Evolutionary conservation across 1,284 basidiomycete species (phyloP).

Genomic region (Leccinum cinnamomeum): DNA sequence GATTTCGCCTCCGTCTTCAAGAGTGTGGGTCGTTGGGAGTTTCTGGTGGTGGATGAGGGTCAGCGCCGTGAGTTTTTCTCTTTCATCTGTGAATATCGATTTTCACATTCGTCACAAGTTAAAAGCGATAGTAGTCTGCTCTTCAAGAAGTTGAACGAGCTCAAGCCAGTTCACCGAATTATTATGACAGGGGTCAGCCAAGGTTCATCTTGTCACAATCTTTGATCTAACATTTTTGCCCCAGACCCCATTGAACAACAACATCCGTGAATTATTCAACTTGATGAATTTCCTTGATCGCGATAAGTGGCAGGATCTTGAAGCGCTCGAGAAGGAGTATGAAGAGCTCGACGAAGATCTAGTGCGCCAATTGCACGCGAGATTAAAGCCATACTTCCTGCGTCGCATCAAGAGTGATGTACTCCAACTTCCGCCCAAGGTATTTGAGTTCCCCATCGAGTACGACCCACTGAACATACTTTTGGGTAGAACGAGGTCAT

Average conservation of each 20-base stretch:
- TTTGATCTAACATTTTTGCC: constrained; percentile 4
- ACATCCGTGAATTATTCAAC: constrained; percentile 92
- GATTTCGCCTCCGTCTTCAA: constrained; percentile 80
- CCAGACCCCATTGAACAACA: constrained; percentile 95
- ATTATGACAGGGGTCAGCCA: constrained; percentile 81
- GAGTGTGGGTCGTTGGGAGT: constrained; percentile 86
- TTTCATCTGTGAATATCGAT: background rate
- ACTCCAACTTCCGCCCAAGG: constrained; percentile 93
- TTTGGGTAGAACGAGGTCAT: constrained; percentile 77
- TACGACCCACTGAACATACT: constrained; percentile 11
- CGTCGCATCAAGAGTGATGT: constrained; percentile 93
- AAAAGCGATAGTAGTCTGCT: constrained; percentile 81
- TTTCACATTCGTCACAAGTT: constrained; percentile 45
- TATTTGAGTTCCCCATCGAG: constrained; percentile 33
- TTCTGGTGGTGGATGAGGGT: constrained; percentile 90
- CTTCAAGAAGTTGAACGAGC: constrained; percentile 80
- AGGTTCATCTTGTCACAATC: constrained; percentile 19
- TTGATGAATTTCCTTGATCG: constrained; percentile 93
- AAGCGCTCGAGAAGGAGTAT: constrained; percentile 68
- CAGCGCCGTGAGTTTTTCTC: constrained; percentile 68
- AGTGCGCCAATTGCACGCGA: constrained; percentile 74
- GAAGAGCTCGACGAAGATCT: constrained; percentile 74
- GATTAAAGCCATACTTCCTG: constrained; percentile 88
- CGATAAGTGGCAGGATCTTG: constrained; percentile 71
- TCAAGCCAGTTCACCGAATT: constrained; percentile 67